These are phyloP conservation scores for Podospora comata DNA, from an alignment of 495 filamentous ascomycete species.

Conservation along the genomic window DNA sequence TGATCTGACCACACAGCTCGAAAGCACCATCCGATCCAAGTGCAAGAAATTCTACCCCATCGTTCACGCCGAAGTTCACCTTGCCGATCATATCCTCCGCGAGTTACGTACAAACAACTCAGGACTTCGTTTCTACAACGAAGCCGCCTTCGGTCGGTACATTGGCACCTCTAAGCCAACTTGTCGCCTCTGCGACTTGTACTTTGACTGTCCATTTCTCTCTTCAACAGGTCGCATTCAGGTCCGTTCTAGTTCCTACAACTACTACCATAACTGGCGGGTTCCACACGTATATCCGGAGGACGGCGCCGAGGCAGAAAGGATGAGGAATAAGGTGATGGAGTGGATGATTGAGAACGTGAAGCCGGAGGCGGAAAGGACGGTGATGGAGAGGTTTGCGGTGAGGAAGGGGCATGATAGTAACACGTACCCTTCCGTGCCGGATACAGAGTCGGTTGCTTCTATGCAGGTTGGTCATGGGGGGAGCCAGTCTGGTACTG, in stretches of 20 bases:
- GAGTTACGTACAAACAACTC: slow-evolving; percentile 12
- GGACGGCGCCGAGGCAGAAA: neutral
- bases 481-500: neutral
- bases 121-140: slow-evolving; percentile 25
- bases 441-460: neutral
- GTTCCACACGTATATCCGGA: slow-evolving; percentile 22
- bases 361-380: neutral
- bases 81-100: slow-evolving; percentile 32
- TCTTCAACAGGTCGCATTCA: slow-evolving; percentile 18
- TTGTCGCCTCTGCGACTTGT: slow-evolving; percentile 37
- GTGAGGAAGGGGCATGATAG: neutral
- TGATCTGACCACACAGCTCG: no score
- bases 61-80: slow-evolving; percentile 37
- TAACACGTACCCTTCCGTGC: neutral
- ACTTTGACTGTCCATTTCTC: slow-evolving; percentile 22
- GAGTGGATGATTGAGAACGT: slow-evolving; percentile 19
- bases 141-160: slow-evolving; percentile 28
- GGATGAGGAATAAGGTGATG: slow-evolving; percentile 12
- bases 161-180: slow-evolving; percentile 43
- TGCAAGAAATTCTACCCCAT: slow-evolving; percentile 19
- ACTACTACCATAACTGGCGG: slow-evolving; percentile 39
- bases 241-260: slow-evolving; percentile 31
- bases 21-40: neutral
- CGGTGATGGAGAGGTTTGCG: neutral
- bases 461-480: neutral